phyloP scores from a whole-genome alignment of 768 basidiomycete species.

The Boletus edulis region DNA sequence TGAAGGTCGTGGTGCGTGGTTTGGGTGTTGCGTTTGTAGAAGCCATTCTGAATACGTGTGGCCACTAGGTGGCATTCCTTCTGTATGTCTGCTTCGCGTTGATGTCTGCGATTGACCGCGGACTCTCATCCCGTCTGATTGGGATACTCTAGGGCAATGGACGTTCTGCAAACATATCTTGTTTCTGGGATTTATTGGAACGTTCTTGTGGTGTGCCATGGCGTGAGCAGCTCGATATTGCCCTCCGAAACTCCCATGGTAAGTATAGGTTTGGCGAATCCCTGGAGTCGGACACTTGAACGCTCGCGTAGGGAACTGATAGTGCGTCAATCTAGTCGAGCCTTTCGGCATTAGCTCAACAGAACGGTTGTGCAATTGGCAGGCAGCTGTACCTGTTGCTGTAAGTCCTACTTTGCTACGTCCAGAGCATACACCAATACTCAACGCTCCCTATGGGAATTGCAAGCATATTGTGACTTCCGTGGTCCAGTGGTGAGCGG shows the following conservation, averaged over 20 bases:
- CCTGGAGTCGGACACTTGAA: neutral
- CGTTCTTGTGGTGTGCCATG: neutral
- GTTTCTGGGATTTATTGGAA: neutral
- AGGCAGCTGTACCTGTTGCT: neutral
- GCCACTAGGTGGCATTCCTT: neutral
- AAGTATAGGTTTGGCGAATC: neutral
- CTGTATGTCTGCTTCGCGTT: neutral
- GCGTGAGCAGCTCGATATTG: neutral
- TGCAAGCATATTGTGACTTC: neutral
- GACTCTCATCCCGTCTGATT: neutral
- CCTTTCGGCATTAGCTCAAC: neutral
- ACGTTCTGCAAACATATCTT: neutral
- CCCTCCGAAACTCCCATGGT: neutral
- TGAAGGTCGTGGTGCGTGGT: constrained; percentile 6
- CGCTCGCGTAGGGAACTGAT: neutral
- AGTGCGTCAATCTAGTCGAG: neutral
- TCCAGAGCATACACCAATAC: too few species aligned
- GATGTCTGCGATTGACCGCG: neutral
- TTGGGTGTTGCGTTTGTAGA: neutral
- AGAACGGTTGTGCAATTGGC: neutral
- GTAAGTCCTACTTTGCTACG: neutral
- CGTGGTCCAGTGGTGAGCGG: constrained; percentile 12
- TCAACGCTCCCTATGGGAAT: neutral
- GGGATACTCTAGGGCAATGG: neutral
- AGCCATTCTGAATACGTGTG: neutral